These are phyloP conservation scores for Candida albicans DNA, from an alignment of 1,139 yeast genomes.

Conservation along the genomic window DNA sequence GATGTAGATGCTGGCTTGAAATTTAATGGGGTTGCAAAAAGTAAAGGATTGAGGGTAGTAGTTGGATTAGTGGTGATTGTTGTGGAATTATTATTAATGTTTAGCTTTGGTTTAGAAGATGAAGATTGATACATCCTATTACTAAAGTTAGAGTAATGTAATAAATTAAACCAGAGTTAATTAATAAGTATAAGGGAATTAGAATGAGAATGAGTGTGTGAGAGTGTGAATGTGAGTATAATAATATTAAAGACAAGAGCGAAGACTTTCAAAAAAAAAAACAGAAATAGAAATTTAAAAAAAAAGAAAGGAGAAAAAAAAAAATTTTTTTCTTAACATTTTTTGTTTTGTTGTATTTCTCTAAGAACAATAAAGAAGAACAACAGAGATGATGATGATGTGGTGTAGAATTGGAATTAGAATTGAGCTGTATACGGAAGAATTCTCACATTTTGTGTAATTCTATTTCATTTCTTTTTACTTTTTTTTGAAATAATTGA, in stretches of 20 bases:
- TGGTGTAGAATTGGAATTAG: too few species aligned
- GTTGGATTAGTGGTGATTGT: neutral
- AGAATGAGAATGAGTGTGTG: neutral
- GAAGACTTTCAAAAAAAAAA: neutral
- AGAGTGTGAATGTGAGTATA: neutral
- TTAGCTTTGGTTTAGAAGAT: neutral
- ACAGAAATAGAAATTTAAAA: neutral
- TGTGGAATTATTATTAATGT: neutral
- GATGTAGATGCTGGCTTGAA: slow-evolving; percentile 6
- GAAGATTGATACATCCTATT: neutral
- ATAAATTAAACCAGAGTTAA: neutral
- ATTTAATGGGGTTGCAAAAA: slow-evolving; percentile 1
- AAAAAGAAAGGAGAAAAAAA: neutral
- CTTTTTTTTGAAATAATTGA: too few species aligned
- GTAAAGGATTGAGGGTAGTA: neutral
- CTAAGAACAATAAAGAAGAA: too few species aligned
- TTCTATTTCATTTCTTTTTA: too few species aligned
- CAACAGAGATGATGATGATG: too few species aligned
- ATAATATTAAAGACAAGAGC: neutral
- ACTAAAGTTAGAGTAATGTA: neutral
- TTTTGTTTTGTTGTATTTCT: too few species aligned
- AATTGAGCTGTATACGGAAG: too few species aligned
- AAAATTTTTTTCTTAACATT: too few species aligned
- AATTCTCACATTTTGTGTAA: too few species aligned
- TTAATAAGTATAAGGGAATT: neutral